A percentile compares a stretch with the other conserved stretches of the same genome.
Conservation (phyloP, 805 yeast species). For the Metschnikowia chrysomelidarum region DNA sequence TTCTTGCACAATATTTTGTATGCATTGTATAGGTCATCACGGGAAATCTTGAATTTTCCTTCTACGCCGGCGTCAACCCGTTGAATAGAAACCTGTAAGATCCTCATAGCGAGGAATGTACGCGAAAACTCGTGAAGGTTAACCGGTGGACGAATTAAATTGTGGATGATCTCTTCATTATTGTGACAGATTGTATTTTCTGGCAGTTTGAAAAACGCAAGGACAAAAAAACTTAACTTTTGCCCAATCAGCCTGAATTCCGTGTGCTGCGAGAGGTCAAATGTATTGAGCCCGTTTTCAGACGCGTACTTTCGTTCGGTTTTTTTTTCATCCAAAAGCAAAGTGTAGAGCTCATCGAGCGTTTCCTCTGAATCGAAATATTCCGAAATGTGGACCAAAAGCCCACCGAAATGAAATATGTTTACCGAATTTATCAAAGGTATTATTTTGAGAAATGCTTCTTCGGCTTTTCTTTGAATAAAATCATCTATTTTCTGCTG, state of each 20-base stretch:
- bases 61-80: constrained; percentile 23
- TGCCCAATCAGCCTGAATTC: constrained; percentile 15
- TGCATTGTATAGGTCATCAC: constrained; percentile 41
- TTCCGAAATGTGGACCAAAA: constrained; percentile 25
- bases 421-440: constrained; percentile 22
- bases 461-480: too few relatives aligned
- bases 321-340: constrained; percentile 35
- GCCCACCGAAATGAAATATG: constrained; percentile 32
- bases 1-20: constrained; percentile 41
- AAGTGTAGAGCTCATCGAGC: constrained; percentile 40
- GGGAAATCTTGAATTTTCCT: constrained; percentile 33
- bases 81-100: constrained; percentile 32
- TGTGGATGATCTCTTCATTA: constrained; percentile 6
- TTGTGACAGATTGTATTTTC: constrained; percentile 20
- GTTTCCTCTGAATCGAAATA: constrained; percentile 28
- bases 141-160: constrained; percentile 25
- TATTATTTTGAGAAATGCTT: neutral
- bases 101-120: constrained; percentile 41
- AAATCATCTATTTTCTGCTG: too few relatives aligned
- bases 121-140: constrained; percentile 43
- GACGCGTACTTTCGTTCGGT: constrained; percentile 1
- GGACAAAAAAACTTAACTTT: constrained; percentile 26
- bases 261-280: constrained; percentile 28
- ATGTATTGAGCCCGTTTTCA: constrained; percentile 17
- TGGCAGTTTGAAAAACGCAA: constrained; percentile 32